Percentiles rank a stretch among this genome's conserved stretches.
Evolutionary conservation across 176 grass and related monocot genomes (phyloP).

Genomic region (Phoenix roebelenii): DNA sequence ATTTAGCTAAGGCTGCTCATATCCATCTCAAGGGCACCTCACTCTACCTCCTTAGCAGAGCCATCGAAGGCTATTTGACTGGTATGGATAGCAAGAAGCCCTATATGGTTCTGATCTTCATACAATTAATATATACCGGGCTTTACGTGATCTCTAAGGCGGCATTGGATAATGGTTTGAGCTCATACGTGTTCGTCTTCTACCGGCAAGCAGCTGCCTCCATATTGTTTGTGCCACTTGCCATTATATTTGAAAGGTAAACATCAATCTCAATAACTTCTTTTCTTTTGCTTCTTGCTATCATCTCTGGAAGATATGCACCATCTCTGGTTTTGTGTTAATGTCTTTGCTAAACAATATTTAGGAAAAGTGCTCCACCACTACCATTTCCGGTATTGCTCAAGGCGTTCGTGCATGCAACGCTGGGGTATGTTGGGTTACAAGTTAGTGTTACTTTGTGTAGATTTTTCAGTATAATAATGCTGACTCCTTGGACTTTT

Average conservation of each 20-base stretch:
- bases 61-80: not conserved
- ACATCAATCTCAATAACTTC: not conserved
- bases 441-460: too few species aligned
- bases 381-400: not conserved
- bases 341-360: not conserved
- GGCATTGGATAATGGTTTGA: constrained; percentile 48
- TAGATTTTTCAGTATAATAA: too few species aligned
- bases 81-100: constrained; percentile 34
- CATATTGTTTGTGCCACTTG: constrained; percentile 36
- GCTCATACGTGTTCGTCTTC: constrained; percentile 76
- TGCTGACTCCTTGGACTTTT: not conserved
- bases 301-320: too few species aligned
- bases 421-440: constrained; percentile 3
- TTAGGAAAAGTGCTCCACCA: constrained; percentile 4
- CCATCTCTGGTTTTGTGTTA: too few species aligned
- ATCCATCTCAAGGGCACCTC: too few species aligned
- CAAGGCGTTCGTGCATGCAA: constrained; percentile 8
- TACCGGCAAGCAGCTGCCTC: constrained; percentile 63
- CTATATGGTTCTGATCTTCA: constrained; percentile 46
- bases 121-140: constrained; percentile 57
- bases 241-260: constrained; percentile 33
- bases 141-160: constrained; percentile 66
- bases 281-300: not conserved
- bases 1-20: too few species aligned
- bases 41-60: not conserved